Conservation (phyloP, 768 basidiomycete genomes). For the Lyophyllum semitale region DNA sequence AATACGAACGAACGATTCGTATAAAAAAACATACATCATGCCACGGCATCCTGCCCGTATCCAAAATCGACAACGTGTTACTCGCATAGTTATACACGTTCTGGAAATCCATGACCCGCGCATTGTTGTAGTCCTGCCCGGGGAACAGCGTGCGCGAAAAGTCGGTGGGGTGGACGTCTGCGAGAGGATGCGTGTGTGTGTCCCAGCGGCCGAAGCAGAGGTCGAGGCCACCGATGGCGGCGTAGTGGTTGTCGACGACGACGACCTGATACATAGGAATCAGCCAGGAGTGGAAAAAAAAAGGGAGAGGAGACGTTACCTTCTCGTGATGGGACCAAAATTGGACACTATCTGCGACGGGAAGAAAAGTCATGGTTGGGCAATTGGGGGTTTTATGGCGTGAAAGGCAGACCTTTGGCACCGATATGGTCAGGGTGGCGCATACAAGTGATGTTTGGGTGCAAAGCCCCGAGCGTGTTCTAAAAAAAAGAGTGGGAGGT, state of each 20-base stretch:
- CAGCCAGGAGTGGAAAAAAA: neutral
- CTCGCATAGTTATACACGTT: conserved; percentile 77
- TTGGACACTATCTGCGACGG: conserved; percentile 65
- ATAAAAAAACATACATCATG: conserved; percentile 69
- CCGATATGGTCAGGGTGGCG: conserved; percentile 91
- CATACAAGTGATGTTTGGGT: conserved; percentile 87
- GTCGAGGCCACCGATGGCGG: conserved; percentile 92
- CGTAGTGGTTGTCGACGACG: conserved; percentile 83
- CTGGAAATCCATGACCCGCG: conserved; percentile 83
- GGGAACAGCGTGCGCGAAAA: conserved; percentile 85
- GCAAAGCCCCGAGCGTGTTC: conserved; percentile 78
- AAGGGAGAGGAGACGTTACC: conserved; percentile 20
- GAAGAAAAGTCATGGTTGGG: neutral
- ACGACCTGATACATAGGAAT: conserved; percentile 50
- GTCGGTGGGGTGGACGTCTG: conserved; percentile 90
- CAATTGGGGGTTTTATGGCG: neutral
- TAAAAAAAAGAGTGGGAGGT: conserved; percentile 22
- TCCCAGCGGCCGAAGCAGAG: conserved; percentile 98
- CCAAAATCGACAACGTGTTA: conserved; percentile 66
- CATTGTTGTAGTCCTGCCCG: conserved; percentile 93
- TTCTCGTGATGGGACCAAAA: conserved; percentile 97
- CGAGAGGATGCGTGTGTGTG: conserved; percentile 84
- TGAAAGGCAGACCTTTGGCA: conserved; percentile 53
- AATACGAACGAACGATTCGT: neutral
- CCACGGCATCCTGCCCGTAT: conserved; percentile 88